These are phyloP conservation scores for Auricularia cornea DNA, from an alignment of 768 basidiomycete genomes.

Conservation along the genomic window DNA sequence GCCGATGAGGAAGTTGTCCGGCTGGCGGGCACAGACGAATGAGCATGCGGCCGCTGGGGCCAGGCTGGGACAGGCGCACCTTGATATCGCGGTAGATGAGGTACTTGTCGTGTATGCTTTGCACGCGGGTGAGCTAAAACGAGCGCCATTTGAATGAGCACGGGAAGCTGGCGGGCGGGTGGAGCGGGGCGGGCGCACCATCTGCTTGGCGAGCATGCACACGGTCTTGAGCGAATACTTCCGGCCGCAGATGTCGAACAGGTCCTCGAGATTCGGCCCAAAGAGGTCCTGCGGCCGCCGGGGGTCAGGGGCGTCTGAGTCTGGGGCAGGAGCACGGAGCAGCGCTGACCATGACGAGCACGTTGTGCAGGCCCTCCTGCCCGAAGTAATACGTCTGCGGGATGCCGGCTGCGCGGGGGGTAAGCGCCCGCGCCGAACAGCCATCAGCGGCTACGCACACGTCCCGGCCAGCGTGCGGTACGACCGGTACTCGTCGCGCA, in stretches of 20 bases:
- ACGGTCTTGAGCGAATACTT: slow-evolving; percentile 98
- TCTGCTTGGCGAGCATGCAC: slow-evolving; percentile 98
- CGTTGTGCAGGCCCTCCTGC: slow-evolving; percentile 97
- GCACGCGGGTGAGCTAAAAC: slow-evolving; percentile 82
- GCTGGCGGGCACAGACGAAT: slow-evolving; percentile 21
- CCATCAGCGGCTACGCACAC: slow-evolving; percentile 41
- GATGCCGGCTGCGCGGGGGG: slow-evolving; percentile 61
- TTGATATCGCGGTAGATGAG: slow-evolving; percentile 99
- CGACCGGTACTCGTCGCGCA: slow-evolving; percentile 94
- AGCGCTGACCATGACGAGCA: slow-evolving; percentile 29
- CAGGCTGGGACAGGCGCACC: not conserved
- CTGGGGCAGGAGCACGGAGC: no score
- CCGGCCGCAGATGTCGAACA: slow-evolving; percentile 98
- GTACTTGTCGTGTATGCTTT: slow-evolving; percentile 97
- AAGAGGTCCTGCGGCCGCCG: slow-evolving; percentile 63
- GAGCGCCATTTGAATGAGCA: slow-evolving; percentile 4
- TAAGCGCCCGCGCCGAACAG: not conserved
- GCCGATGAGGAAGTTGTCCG: slow-evolving; percentile 97
- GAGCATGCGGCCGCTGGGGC: not conserved
- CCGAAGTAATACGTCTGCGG: slow-evolving; percentile 99
- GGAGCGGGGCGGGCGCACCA: slow-evolving; percentile 55
- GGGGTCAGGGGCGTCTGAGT: not conserved
- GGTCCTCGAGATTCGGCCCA: slow-evolving; percentile 95
- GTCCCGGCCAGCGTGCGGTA: slow-evolving; percentile 92
- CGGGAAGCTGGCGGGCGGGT: not conserved